Conservation (phyloP, 2,329 filamentous ascomycete species). For the Fusarium lyarnte region DNA sequence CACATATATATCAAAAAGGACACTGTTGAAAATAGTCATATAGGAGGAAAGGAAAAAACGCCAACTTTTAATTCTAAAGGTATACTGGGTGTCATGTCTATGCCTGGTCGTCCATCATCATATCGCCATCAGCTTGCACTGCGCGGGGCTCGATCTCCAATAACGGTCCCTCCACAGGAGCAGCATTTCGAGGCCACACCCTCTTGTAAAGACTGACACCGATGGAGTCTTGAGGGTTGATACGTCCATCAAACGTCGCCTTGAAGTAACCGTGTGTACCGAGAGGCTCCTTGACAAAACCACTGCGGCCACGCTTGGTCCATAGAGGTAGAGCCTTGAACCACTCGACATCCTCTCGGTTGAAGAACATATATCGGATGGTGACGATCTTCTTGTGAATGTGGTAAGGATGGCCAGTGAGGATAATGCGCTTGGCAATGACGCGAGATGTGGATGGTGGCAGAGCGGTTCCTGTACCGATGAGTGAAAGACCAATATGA, state of each 20-base stretch:
- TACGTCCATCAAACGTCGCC: conserved; percentile 93
- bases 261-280: conserved; percentile 99
- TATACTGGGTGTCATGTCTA: conserved; percentile 44
- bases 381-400: conserved; percentile 99
- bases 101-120: conserved; percentile 49
- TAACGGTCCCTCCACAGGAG: conserved; percentile 55
- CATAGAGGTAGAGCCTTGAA: conserved; percentile 96
- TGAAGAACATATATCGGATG: conserved; percentile 99
- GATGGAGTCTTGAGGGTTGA: conserved; percentile 94
- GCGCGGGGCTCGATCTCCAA: conserved; percentile 48
- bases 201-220: conserved; percentile 90
- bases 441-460: conserved; percentile 80
- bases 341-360: conserved; percentile 92
- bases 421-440: conserved; percentile 90
- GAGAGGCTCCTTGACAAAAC: conserved; percentile 91
- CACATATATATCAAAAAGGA: not conserved
- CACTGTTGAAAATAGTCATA: conserved; percentile 1
- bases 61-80: conserved; percentile 44
- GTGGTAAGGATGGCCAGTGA: conserved; percentile 97
- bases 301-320: conserved; percentile 88
- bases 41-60: conserved; percentile 33
- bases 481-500: conserved; percentile 70
- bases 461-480: conserved; percentile 88
- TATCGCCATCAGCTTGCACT: conserved; percentile 43
- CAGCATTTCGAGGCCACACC: conserved; percentile 79